Evolutionary conservation across 2,329 filamentous ascomycete species (phyloP).

Genomic region (Macrophomina phaseolina): DNA sequence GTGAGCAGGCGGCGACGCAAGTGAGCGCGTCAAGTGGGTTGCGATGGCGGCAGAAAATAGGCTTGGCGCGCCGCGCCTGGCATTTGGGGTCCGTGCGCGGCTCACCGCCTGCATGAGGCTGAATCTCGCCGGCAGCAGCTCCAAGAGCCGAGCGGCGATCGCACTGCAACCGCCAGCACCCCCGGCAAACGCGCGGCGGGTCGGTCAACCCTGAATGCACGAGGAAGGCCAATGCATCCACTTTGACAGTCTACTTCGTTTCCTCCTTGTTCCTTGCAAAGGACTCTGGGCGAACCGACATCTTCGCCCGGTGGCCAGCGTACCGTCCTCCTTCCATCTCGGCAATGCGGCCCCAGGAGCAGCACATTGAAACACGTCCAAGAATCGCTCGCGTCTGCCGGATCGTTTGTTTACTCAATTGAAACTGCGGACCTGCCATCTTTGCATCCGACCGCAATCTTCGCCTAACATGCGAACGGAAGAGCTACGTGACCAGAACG

Average conservation of each 20-base stretch:
- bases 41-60: constrained; percentile 14
- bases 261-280: neutral
- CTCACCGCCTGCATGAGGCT: neutral
- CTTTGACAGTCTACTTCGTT: too few relatives aligned
- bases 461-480: neutral
- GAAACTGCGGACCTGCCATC: neutral
- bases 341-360: constrained; percentile 12
- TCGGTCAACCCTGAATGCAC: too few relatives aligned
- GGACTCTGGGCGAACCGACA: too few relatives aligned
- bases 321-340: neutral
- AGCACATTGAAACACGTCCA: constrained; percentile 18
- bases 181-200: too few relatives aligned
- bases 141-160: constrained; percentile 11
- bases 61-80: neutral
- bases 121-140: neutral
- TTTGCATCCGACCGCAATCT: neutral
- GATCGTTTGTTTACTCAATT: neutral
- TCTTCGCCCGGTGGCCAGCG: too few relatives aligned
- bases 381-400: neutral
- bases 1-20: neutral
- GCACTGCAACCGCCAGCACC: neutral
- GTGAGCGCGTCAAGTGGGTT: neutral
- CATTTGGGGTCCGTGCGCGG: neutral
- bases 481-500: neutral
- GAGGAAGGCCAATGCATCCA: too few relatives aligned